Evolutionary conservation across 1,284 basidiomycete genomes (phyloP).

Genomic region (Melanopsichium pennsylvanicum): DNA sequence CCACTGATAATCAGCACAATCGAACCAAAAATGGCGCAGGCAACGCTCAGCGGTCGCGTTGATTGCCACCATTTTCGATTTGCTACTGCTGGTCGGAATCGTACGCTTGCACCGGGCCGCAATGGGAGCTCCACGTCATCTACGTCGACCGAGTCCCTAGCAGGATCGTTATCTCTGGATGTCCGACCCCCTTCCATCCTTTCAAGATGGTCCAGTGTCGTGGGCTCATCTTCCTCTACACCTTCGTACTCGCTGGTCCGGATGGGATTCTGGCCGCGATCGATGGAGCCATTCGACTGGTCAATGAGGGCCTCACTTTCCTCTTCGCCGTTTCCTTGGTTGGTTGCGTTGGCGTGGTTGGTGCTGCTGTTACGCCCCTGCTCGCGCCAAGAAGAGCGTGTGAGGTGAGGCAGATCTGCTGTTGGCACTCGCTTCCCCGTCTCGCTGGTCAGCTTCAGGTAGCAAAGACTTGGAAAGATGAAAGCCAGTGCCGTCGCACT

Average conservation of each 20-base stretch:
- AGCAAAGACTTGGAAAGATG: slow-evolving; percentile 71
- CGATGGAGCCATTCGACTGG: slow-evolving; percentile 24
- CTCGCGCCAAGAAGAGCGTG: slow-evolving; percentile 24
- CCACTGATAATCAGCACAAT: slow-evolving; percentile 57
- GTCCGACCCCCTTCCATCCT: slow-evolving; percentile 33
- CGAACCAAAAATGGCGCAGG: slow-evolving; percentile 59
- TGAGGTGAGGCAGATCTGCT: slow-evolving; percentile 27
- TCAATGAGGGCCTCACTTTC: slow-evolving; percentile 23
- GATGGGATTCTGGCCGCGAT: slow-evolving; percentile 17
- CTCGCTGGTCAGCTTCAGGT: slow-evolving; percentile 60
- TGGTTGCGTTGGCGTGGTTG: background rate
- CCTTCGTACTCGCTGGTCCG: slow-evolving; percentile 31
- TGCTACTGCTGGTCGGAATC: slow-evolving; percentile 41
- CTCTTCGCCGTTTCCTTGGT: slow-evolving; percentile 5
- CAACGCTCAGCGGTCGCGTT: slow-evolving; percentile 59
- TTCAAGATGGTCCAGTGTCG: slow-evolving; percentile 22
- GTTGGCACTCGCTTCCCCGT: slow-evolving; percentile 42
- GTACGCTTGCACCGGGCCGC: slow-evolving; percentile 55
- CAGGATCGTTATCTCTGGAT: slow-evolving; percentile 1
- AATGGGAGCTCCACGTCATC: slow-evolving; percentile 62
- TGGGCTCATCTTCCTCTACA: slow-evolving; percentile 33
- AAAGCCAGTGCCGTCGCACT: slow-evolving; percentile 93
- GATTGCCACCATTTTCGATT: slow-evolving; percentile 61
- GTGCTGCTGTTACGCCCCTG: background rate
- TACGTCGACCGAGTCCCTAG: slow-evolving; percentile 35